Conservation (phyloP, 2,329 filamentous ascomycete genomes). For the Magnaporthiopsis poae region DNA sequence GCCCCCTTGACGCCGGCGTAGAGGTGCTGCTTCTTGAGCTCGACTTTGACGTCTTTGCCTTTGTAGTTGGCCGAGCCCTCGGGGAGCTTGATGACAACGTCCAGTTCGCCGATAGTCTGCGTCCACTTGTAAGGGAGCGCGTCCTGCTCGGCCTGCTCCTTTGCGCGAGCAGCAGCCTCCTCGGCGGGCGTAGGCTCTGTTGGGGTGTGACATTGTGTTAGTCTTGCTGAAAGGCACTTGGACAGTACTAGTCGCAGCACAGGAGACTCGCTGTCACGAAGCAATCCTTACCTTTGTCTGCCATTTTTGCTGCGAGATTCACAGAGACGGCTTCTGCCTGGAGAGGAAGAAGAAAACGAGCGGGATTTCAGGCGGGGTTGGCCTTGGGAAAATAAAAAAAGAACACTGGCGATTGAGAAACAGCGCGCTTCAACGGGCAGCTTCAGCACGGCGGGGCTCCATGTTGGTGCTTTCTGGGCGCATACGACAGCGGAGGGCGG, state of each 20-base stretch:
- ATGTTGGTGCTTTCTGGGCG: background rate
- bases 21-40: constrained; percentile 69
- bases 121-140: constrained; percentile 94
- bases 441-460: background rate
- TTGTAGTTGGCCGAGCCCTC: constrained; percentile 56
- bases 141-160: constrained; percentile 79
- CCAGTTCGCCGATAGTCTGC: constrained; percentile 81
- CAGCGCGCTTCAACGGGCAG: background rate
- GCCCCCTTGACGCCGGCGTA: constrained; percentile 81
- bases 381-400: background rate
- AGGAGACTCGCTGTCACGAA: background rate
- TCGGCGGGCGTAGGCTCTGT: constrained; percentile 46
- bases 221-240: background rate
- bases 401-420: constrained; percentile 1
- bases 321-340: too few species aligned
- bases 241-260: too few species aligned
- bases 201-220: background rate
- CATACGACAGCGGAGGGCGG: background rate
- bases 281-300: constrained; percentile 8
- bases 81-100: constrained; percentile 68
- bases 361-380: background rate
- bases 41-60: constrained; percentile 71
- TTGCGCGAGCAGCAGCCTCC: constrained; percentile 50
- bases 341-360: background rate
- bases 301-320: background rate